phyloP scores from a whole-genome alignment of 2,329 filamentous ascomycete genomes.

The Stagonosporopsis rhizophila region DNA sequence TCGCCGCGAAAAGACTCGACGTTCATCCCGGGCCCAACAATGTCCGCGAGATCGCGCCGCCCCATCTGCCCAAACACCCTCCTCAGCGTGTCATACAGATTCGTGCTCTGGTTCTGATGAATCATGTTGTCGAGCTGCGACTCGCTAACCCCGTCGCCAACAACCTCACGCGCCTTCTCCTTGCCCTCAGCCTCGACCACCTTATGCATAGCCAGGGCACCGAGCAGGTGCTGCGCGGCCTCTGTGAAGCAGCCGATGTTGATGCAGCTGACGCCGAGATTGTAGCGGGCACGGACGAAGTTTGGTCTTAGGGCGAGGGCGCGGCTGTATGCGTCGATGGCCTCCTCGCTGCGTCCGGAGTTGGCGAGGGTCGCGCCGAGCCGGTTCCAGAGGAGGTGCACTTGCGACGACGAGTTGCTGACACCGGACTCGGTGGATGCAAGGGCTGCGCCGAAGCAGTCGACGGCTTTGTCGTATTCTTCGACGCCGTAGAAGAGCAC shows the following conservation, averaged over 20 bases:
- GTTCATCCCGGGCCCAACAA: slow-evolving; percentile 88
- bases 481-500: slow-evolving; percentile 98
- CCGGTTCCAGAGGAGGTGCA: slow-evolving; percentile 96
- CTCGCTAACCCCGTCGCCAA: slow-evolving; percentile 68
- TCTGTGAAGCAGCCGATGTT: slow-evolving; percentile 96
- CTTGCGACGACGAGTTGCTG: slow-evolving; percentile 82
- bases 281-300: slow-evolving; percentile 96
- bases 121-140: slow-evolving; percentile 85
- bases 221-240: slow-evolving; percentile 89
- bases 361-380: slow-evolving; percentile 96
- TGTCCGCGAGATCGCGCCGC: slow-evolving; percentile 82
- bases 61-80: slow-evolving; percentile 98
- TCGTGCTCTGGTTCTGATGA: slow-evolving; percentile 94
- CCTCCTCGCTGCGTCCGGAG: slow-evolving; percentile 90
- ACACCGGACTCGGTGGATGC: slow-evolving; percentile 83
- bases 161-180: slow-evolving; percentile 81
- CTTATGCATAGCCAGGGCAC: slow-evolving; percentile 94
- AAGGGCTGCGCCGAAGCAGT: slow-evolving; percentile 94
- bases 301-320: slow-evolving; percentile 90
- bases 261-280: slow-evolving; percentile 94
- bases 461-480: slow-evolving; percentile 97
- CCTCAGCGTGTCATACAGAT: slow-evolving; percentile 91
- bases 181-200: slow-evolving; percentile 86
- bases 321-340: slow-evolving; percentile 94
- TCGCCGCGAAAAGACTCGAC: slow-evolving; percentile 86